phyloP scores from a whole-genome alignment of 2,329 filamentous ascomycete genomes.

The Neobulgaria alba region DNA sequence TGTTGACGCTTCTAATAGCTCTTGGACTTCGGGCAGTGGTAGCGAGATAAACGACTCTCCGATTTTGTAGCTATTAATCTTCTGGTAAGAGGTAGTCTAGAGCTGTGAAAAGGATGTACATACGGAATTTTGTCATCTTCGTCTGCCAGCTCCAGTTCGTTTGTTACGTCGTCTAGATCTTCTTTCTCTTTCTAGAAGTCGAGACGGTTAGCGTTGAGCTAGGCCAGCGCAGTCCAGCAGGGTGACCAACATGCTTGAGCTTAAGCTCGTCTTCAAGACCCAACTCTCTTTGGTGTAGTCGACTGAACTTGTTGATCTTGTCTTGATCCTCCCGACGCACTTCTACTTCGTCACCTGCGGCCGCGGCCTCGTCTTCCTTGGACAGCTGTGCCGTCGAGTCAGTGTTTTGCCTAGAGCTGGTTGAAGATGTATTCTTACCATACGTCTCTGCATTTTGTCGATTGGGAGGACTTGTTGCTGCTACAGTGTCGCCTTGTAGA shows the following conservation, averaged over 20 bases:
- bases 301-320: constrained; percentile 97
- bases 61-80: constrained; percentile 73
- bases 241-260: constrained; percentile 59
- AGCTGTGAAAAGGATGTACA: too few relatives aligned
- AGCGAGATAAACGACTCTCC: constrained; percentile 92
- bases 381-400: too few relatives aligned
- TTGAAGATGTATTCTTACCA: constrained; percentile 10
- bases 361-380: constrained; percentile 77
- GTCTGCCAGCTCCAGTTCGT: constrained; percentile 86
- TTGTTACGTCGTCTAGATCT: constrained; percentile 86
- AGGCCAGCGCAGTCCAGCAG: neutral
- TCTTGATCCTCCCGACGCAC: constrained; percentile 96
- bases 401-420: too few relatives aligned
- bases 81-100: too few relatives aligned
- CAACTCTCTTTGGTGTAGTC: constrained; percentile 80
- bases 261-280: constrained; percentile 72
- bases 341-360: constrained; percentile 73
- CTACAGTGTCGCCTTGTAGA: too few relatives aligned
- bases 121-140: constrained; percentile 92
- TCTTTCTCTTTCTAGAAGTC: constrained; percentile 85
- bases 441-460: constrained; percentile 19
- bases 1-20: constrained; percentile 66
- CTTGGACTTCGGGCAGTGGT: constrained; percentile 74
- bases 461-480: too few relatives aligned
- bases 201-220: constrained; percentile 8